Conservation (phyloP, 2,329 filamentous ascomycete species). For the Alternaria hordeiaustralica region DNA sequence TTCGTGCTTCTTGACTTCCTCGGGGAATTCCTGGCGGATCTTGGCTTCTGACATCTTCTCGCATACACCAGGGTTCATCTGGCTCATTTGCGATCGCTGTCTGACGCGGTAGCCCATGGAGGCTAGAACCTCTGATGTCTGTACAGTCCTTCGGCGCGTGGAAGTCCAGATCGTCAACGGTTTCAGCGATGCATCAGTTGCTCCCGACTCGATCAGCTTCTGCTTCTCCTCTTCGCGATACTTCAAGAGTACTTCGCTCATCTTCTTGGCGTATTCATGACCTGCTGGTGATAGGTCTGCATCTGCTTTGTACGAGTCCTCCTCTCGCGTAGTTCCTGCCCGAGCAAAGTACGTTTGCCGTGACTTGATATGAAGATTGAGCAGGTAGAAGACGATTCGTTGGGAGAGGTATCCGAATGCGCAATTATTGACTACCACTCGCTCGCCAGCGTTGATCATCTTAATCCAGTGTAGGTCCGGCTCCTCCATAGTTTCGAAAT, state of each 20-base stretch:
- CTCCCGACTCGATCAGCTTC: conserved; percentile 71
- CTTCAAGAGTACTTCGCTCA: conserved; percentile 78
- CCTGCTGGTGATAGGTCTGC: conserved; percentile 83
- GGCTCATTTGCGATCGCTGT: conserved; percentile 94
- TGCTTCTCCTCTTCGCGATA: conserved; percentile 84
- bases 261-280: conserved; percentile 70
- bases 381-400: conserved; percentile 96
- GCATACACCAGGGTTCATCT: conserved; percentile 94
- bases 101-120: conserved; percentile 82
- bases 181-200: conserved; percentile 71
- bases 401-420: conserved; percentile 96
- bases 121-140: conserved; percentile 84
- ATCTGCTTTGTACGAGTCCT: conserved; percentile 91
- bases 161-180: conserved; percentile 94
- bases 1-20: conserved; percentile 92
- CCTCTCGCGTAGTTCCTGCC: conserved; percentile 82
- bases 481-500: conserved; percentile 97
- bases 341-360: conserved; percentile 92
- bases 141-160: conserved; percentile 85
- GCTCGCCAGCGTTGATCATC: conserved; percentile 97
- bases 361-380: conserved; percentile 96
- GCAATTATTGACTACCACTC: conserved; percentile 95
- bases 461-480: conserved; percentile 95
- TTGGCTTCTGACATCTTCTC: conserved; percentile 87
- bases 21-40: conserved; percentile 82